phyloP scores from a whole-genome alignment of 805 yeast species.

The Ogataea methanolica region DNA sequence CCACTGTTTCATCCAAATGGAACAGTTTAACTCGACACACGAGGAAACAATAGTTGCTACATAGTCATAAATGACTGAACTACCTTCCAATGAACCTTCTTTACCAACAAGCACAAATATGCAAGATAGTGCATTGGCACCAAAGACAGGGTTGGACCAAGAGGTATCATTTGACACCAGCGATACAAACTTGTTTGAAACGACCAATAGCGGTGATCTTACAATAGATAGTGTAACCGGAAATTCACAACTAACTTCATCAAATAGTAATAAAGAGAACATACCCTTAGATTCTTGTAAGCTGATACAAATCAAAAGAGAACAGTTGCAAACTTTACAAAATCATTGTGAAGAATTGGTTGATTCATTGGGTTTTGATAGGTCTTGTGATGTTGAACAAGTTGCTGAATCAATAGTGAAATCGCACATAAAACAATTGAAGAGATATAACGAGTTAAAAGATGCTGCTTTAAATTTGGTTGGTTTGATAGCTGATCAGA shows the following conservation, averaged over 20 bases:
- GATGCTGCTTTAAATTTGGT: conserved; percentile 57
- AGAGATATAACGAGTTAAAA: conserved; percentile 57
- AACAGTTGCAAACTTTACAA: conserved; percentile 13
- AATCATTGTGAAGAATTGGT: conserved; percentile 15
- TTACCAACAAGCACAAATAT: no score
- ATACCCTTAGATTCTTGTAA: neutral
- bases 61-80: no score
- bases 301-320: conserved; percentile 3
- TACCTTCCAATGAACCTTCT: no score
- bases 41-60: no score
- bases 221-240: no score
- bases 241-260: neutral
- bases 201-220: neutral
- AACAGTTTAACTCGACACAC: no score
- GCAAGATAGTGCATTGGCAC: no score
- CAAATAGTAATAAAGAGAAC: neutral
- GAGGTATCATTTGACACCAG: no score
- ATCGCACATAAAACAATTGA: conserved; percentile 47
- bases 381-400: conserved; percentile 21
- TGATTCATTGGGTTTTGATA: conserved; percentile 12
- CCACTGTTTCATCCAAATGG: no score
- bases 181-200: neutral
- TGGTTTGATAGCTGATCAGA: conserved; percentile 57
- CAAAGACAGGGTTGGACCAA: no score
- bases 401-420: conserved; percentile 41